Base-by-base conservation (phyloP, 2,329 filamentous ascomycete species). In the Chaetothyriales sp. region DNA sequence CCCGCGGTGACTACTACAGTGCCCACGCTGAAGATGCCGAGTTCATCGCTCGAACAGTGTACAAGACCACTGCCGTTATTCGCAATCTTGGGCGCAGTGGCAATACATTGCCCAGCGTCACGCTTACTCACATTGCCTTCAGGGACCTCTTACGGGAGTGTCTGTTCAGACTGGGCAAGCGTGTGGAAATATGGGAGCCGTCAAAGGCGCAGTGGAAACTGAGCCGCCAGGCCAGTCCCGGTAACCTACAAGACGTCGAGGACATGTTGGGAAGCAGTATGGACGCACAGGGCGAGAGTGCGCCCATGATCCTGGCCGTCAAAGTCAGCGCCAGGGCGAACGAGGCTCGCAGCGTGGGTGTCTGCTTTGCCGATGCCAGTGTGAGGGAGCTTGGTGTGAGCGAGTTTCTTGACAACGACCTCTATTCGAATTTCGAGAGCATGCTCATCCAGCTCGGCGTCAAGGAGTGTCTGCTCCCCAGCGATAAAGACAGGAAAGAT, bases 341-440 rank as follows among this genome's bases (percentile, higher is more conserved):
- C 0, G 90, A 96, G 65, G 86, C 84, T 5, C 78, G 92, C 45
- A 86, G 78, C 57, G 84, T 98, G 0, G 92, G 92, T 7, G 90
- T 98, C 4, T 96, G 92, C 68, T 98, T 98, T 64, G 93, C 92
- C 6, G 92, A 98, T 72, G 92, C 93, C 1, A 95, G 87, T 58
- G 90, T 96, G 22, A 78, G 92, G 48, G 92, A 98, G 70, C 76
- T 98, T 2, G 92, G 92, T 7, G 88, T 98, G 49, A 95, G 86
- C 72, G 93, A 98, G 64, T 98, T 98, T 58, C 78, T 95, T n/a
- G 92, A 98, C 73, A 98, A 96, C 63, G 92, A 98, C 64, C 75
- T 95, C 8, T 98, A 93, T 70, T 96, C 90, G 49, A 98, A 98
- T 66, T 93, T 98, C 59, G 92, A 98, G 69, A 88, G 89, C 2